Base-by-base conservation (phyloP, 768 basidiomycete species). In the Collybiopsis confluens region DNA sequence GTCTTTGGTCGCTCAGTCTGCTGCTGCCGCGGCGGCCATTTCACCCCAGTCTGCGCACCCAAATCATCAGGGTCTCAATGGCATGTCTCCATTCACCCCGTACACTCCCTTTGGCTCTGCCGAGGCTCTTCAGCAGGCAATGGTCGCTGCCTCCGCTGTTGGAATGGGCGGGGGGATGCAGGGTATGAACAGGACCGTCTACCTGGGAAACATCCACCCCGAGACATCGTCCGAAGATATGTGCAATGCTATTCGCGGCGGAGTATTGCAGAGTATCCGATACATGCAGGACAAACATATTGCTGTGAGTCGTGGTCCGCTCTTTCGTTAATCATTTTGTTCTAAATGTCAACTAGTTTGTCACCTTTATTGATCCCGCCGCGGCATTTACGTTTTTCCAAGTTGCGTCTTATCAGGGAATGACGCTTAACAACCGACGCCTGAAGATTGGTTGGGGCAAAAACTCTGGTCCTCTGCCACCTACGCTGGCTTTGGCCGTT, bases 401-500 rank as follows among this genome's bases (percentile, higher is more conserved):
- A 64, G 86, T 92, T 35, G 93, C 96, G 15, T 85, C 87, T 1
- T 88, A 85, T 65, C 88, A 93, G 60, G 94, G 95, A 5, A 75
- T 99, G 52, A 92, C 88, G 21, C 76, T 98, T 55, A 95, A 93
- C 75, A 92, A 93, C 69, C 87, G 95, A 40, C 85, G 94, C 24
- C 81, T 98, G 58, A 98, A 98, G 76, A 85, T 98, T 61, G 95
- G 96, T 44, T 99, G 96, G 97, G 96, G 96, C 54, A 98, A 96
- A 80, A 90, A 90, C 64, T 86, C 92, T 15, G 94, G 93, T 4
- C 88, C 93, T 16, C 76, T 96, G 15, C 81, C 86, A 16, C 88
- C 94, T 15, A 81, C 85, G 2, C 77, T 97, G 36, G 88, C 92
- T 26, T 78, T 95, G 57, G 90, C 92, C 0, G 90, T 99, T 2